These are phyloP conservation scores for Arbutus unedo DNA, from an alignment of 148 eudicot species.

Conservation along the genomic window DNA sequence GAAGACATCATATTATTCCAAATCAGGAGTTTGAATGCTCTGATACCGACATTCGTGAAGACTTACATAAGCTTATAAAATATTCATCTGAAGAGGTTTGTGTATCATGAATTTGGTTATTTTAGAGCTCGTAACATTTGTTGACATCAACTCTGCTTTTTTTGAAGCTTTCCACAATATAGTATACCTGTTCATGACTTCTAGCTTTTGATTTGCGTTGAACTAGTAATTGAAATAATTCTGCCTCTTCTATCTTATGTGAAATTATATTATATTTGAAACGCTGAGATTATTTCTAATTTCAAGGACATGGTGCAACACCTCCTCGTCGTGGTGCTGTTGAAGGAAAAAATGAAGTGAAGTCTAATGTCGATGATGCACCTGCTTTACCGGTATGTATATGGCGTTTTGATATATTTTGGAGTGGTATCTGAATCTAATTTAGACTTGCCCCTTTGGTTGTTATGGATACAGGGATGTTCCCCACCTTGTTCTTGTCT, in stretches of 20 bases:
- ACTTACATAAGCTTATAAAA: constrained; percentile 66
- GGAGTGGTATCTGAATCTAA: background rate
- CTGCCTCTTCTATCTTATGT: too few relatives aligned
- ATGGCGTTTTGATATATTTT: background rate
- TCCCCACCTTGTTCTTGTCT: background rate
- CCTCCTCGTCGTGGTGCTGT: constrained; percentile 23
- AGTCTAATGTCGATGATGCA: constrained; percentile 32
- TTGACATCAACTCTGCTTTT: background rate
- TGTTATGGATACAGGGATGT: background rate
- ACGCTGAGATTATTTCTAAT: constrained; percentile 21
- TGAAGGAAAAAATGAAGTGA: constrained; percentile 46
- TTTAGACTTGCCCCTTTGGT: background rate
- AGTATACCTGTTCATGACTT: background rate
- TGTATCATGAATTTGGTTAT: background rate
- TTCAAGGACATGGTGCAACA: constrained; percentile 43
- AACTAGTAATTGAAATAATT: too few relatives aligned
- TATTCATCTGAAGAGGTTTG: constrained; percentile 77
- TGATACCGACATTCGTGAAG: constrained; percentile 72
- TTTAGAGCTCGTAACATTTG: background rate
- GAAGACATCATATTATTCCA: constrained; percentile 60
- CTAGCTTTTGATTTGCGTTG: too few relatives aligned
- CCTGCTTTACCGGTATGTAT: constrained; percentile 46
- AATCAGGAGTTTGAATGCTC: constrained; percentile 63
- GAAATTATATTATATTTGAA: background rate
- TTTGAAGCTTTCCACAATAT: background rate